Conservation (phyloP, 2,329 filamentous ascomycete genomes). For the Stachybotrys echinatus region DNA sequence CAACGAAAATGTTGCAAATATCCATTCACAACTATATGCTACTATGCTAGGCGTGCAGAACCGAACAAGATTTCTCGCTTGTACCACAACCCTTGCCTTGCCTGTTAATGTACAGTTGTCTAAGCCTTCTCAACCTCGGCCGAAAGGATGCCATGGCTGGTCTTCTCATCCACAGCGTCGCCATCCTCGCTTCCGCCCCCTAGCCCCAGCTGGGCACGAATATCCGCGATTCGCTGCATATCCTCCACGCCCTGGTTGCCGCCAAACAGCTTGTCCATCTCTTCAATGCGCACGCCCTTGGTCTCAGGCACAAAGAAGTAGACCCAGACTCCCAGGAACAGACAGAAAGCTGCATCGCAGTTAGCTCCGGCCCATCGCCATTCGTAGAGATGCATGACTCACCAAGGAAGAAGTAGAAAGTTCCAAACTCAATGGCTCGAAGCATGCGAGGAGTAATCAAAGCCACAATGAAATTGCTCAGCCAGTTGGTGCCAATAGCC, state of each 20-base stretch:
- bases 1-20: no score
- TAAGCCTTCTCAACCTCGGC: no score
- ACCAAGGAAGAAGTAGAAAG: slow-evolving; percentile 52
- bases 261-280: slow-evolving; percentile 47
- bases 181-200: no score
- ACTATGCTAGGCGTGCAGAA: no score
- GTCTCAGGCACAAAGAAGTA: slow-evolving; percentile 38
- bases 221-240: slow-evolving; percentile 5
- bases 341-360: slow-evolving; percentile 18
- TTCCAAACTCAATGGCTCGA: slow-evolving; percentile 36
- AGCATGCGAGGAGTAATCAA: slow-evolving; percentile 38
- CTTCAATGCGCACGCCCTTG: slow-evolving; percentile 48
- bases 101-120: no score
- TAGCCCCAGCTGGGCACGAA: slow-evolving; percentile 5
- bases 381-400: slow-evolving; percentile 40
- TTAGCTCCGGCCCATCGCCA: slow-evolving; percentile 43
- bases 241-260: slow-evolving; percentile 27
- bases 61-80: no score
- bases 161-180: slow-evolving; percentile 4
- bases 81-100: no score
- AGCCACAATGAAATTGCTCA: slow-evolving; percentile 42
- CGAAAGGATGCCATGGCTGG: slow-evolving; percentile 6
- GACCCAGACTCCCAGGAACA: slow-evolving; percentile 5
- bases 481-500: slow-evolving; percentile 36
- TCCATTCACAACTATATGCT: no score